A percentile compares a stretch with the other conserved stretches of the same genome.
Evolutionary conservation across 2,329 filamentous ascomycete species (phyloP).

Genomic region (Neonectria hederae): DNA sequence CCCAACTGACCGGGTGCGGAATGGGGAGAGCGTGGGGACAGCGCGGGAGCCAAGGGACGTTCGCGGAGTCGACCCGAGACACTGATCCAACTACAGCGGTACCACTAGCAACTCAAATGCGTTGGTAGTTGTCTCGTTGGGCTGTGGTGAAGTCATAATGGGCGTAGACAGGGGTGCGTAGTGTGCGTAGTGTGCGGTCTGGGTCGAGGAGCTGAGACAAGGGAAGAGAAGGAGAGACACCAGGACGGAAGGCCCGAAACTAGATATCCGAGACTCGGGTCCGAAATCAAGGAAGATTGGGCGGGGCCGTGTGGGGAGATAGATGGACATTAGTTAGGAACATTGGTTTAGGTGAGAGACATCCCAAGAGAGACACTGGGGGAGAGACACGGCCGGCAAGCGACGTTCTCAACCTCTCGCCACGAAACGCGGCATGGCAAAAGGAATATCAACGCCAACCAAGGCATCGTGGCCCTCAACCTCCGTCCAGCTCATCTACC

Average conservation of each 20-base stretch:
- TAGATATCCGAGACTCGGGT: slow-evolving; percentile 12
- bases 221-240: neutral
- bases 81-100: slow-evolving; percentile 2
- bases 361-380: neutral
- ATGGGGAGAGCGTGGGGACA: neutral
- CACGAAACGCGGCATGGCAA: slow-evolving; percentile 3
- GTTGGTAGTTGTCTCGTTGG: neutral
- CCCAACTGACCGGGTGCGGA: slow-evolving; percentile 26
- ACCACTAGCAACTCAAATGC: neutral
- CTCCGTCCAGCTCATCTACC: neutral
- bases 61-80: slow-evolving; percentile 19
- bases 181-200: neutral
- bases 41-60: neutral
- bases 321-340: neutral
- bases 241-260: slow-evolving; percentile 10
- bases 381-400: neutral
- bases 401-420: neutral
- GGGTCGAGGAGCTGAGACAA: neutral
- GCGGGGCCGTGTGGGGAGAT: neutral
- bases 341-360: neutral
- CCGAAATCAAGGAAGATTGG: neutral
- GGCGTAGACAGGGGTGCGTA: neutral
- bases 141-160: neutral
- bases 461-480: slow-evolving; percentile 2
- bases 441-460: slow-evolving; percentile 15